A percentile compares a stretch with the other conserved stretches of the same genome.
Conservation (phyloP, 2,329 filamentous ascomycete genomes). For the Trichoderma koningii region DNA sequence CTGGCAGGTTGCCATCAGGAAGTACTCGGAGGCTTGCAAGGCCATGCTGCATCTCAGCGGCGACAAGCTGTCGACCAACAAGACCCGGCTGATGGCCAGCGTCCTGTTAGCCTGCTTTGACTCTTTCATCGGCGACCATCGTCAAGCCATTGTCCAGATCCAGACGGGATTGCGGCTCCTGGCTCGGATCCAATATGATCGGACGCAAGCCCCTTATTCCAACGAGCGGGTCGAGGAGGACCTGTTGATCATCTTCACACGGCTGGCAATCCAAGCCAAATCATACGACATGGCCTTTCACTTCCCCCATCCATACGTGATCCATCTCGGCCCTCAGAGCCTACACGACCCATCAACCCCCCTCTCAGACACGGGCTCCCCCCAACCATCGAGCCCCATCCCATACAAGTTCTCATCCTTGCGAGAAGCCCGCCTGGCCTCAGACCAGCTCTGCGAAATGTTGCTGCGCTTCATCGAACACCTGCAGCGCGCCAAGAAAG, state of each 20-base stretch:
- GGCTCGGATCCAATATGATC: slow-evolving; percentile 48
- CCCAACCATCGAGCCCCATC: slow-evolving; percentile 38
- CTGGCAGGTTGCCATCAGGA: slow-evolving; percentile 61
- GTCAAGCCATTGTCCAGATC: slow-evolving; percentile 62
- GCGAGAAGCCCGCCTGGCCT: slow-evolving; percentile 57
- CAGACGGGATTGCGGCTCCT: slow-evolving; percentile 59
- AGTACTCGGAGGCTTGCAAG: slow-evolving; percentile 60
- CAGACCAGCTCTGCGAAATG: slow-evolving; percentile 58
- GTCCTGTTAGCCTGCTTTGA: slow-evolving; percentile 69
- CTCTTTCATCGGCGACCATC: slow-evolving; percentile 65
- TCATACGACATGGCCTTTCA: slow-evolving; percentile 70
- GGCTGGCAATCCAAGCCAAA: slow-evolving; percentile 65
- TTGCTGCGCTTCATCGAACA: slow-evolving; percentile 62
- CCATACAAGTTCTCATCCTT: slow-evolving; percentile 49
- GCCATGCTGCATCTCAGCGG: slow-evolving; percentile 50
- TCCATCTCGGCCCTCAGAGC: slow-evolving; percentile 46
- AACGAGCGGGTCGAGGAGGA: slow-evolving; percentile 59
- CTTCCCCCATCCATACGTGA: slow-evolving; percentile 63
- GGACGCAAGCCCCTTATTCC: slow-evolving; percentile 23
- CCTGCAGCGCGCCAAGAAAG: slow-evolving; percentile 50
- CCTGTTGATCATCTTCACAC: slow-evolving; percentile 63
- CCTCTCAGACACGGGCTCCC: slow-evolving; percentile 47
- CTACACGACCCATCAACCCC: slow-evolving; percentile 37
- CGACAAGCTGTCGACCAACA: slow-evolving; percentile 50
- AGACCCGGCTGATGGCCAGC: slow-evolving; percentile 63